Evolutionary conservation across 371 early-diverging fungal species (phyloP).

Genomic region (Capniomyces stellatus): DNA sequence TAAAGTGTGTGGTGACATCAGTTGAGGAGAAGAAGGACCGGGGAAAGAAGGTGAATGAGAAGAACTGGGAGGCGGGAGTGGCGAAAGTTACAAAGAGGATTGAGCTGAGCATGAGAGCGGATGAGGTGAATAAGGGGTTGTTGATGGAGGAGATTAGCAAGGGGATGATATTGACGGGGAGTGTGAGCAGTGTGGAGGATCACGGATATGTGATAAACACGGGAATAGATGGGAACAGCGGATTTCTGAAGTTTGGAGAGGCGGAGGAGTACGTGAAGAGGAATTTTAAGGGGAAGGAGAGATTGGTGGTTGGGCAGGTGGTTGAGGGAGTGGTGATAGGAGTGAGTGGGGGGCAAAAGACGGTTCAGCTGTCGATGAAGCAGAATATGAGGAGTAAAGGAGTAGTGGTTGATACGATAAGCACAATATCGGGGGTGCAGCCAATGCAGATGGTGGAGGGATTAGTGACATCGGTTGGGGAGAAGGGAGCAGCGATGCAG

Average conservation of each 20-base stretch:
- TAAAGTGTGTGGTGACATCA: constrained; percentile 25
- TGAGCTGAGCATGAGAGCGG: constrained; percentile 33
- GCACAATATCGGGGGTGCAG: constrained; percentile 20
- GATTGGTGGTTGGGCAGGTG: constrained; percentile 22
- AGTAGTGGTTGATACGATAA: constrained; percentile 13
- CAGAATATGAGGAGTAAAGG: constrained; percentile 7
- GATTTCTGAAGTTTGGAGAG: constrained; percentile 11
- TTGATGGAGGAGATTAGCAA: constrained; percentile 19
- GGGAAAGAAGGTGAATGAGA: constrained; percentile 1
- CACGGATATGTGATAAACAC: constrained; percentile 36
- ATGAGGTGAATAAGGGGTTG: constrained; percentile 27
- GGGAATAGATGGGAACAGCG: constrained; percentile 8
- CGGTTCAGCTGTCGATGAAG: constrained; percentile 12
- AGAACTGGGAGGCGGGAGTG: constrained; percentile 6
- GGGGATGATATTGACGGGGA: constrained; percentile 27
- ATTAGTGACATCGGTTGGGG: constrained; percentile 15
- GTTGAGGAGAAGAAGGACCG: constrained; percentile 2
- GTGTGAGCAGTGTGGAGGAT: constrained; percentile 34
- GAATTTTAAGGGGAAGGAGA: background rate
- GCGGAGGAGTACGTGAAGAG: background rate
- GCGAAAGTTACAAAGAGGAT: constrained; percentile 8
- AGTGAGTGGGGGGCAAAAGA: constrained; percentile 6
- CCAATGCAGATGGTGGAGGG: constrained; percentile 22
- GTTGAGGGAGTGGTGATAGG: constrained; percentile 11
- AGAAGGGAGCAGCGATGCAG: constrained; percentile 19